Evolutionary conservation across 805 yeast genomes (phyloP).

Genomic region (Wickerhamomyces alni): DNA sequence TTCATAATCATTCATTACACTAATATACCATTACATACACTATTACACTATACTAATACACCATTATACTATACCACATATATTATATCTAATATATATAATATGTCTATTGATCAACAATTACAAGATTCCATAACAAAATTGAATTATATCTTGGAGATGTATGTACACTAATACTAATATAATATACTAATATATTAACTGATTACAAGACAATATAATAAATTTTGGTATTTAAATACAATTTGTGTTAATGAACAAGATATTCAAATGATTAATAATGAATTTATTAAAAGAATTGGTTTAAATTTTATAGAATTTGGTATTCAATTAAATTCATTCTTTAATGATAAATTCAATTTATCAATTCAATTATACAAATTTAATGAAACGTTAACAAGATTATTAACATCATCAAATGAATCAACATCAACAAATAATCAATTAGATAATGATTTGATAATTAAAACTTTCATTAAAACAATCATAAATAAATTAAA

Average conservation of each 20-base stretch:
- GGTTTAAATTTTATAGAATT: constrained; percentile 6
- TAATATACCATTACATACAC: no score
- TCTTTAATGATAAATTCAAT: constrained; percentile 3
- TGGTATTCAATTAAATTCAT: constrained; percentile 8
- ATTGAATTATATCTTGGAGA: constrained; percentile 9
- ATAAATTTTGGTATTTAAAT: constrained; percentile 19
- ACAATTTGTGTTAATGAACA: constrained; percentile 11
- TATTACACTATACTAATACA: no score
- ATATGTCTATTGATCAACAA: neutral
- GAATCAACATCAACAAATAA: no score
- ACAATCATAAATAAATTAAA: constrained; percentile 10
- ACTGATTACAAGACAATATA: constrained; percentile 13
- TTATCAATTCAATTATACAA: constrained; percentile 17
- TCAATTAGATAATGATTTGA: constrained; percentile 13
- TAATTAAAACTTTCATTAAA: constrained; percentile 13
- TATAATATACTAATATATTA: no score
- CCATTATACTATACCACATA: no score
- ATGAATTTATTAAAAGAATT: constrained; percentile 13
- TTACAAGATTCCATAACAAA: neutral
- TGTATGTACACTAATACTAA: no score
- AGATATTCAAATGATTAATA: constrained; percentile 20
- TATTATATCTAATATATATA: no score
- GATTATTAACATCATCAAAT: no score
- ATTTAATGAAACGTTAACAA: constrained; percentile 21
- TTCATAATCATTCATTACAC: no score